phyloP scores from a whole-genome alignment of 257 asterid species.

The Henckelia pumila region DNA sequence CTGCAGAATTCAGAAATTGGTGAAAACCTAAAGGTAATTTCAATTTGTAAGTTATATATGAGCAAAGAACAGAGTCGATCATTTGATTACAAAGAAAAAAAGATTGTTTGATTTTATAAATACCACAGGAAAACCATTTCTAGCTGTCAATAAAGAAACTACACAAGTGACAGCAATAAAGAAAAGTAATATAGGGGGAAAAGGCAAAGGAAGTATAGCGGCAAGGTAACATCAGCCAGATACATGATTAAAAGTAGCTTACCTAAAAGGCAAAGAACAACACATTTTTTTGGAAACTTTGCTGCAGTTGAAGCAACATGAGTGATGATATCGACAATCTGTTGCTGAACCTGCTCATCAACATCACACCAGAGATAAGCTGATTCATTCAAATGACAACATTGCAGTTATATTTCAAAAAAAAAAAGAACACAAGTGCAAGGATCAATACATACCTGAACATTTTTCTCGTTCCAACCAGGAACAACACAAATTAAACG shows the following conservation, averaged over 20 bases:
- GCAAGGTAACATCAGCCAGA: conserved; percentile 1
- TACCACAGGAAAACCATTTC: conserved; percentile 4
- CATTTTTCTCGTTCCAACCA: conserved; percentile 98
- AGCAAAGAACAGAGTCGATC: conserved; percentile 2
- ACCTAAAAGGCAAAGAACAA: conserved; percentile 87
- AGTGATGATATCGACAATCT: conserved; percentile 66
- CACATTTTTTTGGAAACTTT: conserved; percentile 89
- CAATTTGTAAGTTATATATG: conserved; percentile 11
- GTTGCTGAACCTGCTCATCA: conserved; percentile 89
- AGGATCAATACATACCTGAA: conserved; percentile 55
- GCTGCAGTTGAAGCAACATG: conserved; percentile 79
- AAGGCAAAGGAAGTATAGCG: not conserved
- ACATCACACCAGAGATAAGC: conserved; percentile 24
- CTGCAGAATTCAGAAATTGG: conserved; percentile 17
- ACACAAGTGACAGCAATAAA: not conserved
- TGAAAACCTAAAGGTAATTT: conserved; percentile 20
- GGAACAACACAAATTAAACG: conserved; percentile 91
- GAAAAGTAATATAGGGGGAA: not conserved
- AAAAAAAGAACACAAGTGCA: conserved; percentile 12
- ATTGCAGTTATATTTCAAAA: conserved; percentile 8
- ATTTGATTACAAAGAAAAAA: conserved; percentile 4
- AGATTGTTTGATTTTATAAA: not conserved
- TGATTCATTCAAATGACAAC: conserved; percentile 16
- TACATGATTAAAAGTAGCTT: conserved; percentile 17
- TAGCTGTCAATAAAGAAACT: conserved; percentile 17